Percentiles rank a stretch among this genome's conserved stretches.
Evolutionary conservation across 306 rosid genomes (phyloP).

Genomic region (Gastrolobium bilobum): DNA sequence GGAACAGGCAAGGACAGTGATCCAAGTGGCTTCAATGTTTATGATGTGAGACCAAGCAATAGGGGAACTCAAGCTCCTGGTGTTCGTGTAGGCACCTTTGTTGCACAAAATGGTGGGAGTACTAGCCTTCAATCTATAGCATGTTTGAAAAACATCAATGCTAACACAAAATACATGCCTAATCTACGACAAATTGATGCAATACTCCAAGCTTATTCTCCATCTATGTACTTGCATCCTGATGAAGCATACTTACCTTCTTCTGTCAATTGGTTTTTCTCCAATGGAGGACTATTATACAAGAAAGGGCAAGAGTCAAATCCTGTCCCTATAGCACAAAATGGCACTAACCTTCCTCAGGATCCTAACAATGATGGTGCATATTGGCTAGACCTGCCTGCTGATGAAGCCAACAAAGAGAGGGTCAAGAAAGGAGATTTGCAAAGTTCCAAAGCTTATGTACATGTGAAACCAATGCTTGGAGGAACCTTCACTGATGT

Average conservation of each 20-base stretch:
- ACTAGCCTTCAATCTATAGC: slow-evolving; percentile 42
- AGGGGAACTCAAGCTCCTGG: slow-evolving; percentile 63
- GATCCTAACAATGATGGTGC: slow-evolving; percentile 73
- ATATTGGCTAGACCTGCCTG: slow-evolving; percentile 79
- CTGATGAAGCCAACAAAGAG: slow-evolving; percentile 51
- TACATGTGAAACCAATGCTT: slow-evolving; percentile 77
- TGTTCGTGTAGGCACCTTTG: slow-evolving; percentile 69
- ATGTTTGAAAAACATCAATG: slow-evolving; percentile 70
- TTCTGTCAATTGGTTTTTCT: slow-evolving; percentile 75
- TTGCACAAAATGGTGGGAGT: slow-evolving; percentile 52
- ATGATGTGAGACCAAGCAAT: slow-evolving; percentile 61
- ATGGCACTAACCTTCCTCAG: slow-evolving; percentile 78
- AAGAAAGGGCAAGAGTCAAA: slow-evolving; percentile 59
- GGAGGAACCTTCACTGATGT: slow-evolving; percentile 83
- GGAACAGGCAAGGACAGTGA: slow-evolving; percentile 44
- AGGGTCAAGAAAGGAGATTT: slow-evolving; percentile 74
- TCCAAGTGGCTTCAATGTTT: slow-evolving; percentile 57
- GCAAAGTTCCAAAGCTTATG: slow-evolving; percentile 50
- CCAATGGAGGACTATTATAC: slow-evolving; percentile 69
- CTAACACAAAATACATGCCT: slow-evolving; percentile 62
- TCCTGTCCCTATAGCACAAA: slow-evolving; percentile 55
- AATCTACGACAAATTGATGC: slow-evolving; percentile 61
- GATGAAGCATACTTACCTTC: slow-evolving; percentile 75
- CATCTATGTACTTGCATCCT: slow-evolving; percentile 65
- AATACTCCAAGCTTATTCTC: slow-evolving; percentile 65